Conservation (phyloP, 2,329 filamentous ascomycete genomes). For the Parafenestella ontariensis region DNA sequence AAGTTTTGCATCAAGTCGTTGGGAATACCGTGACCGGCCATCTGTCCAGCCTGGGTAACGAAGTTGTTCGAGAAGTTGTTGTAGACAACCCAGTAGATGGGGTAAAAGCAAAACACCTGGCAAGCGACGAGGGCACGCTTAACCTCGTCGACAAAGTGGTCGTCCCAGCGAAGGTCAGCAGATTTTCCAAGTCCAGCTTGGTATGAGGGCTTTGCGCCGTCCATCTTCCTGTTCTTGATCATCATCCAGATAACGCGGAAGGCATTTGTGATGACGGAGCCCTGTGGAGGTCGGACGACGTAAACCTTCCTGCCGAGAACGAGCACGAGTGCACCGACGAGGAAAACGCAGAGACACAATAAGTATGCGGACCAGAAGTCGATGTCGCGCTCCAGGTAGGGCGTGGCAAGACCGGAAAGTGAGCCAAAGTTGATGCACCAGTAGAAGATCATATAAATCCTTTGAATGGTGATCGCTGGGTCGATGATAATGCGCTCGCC, state of each 20-base stretch:
- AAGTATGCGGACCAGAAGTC: constrained; percentile 75
- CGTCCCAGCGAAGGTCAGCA: constrained; percentile 64
- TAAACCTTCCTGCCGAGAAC: constrained; percentile 48
- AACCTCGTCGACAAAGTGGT: constrained; percentile 75
- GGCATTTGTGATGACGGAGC: constrained; percentile 47
- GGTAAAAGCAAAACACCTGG: constrained; percentile 67
- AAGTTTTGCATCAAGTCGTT: constrained; percentile 59
- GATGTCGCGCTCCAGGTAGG: constrained; percentile 72
- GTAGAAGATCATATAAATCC: constrained; percentile 71
- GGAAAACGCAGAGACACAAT: constrained; percentile 70
- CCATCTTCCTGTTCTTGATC: constrained; percentile 61
- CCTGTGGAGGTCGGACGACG: constrained; percentile 49
- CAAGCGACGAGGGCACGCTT: constrained; percentile 72
- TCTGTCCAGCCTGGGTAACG: constrained; percentile 54
- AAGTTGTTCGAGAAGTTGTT: constrained; percentile 54
- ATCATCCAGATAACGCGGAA: constrained; percentile 68
- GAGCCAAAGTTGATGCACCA: constrained; percentile 75
- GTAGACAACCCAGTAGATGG: constrained; percentile 57
- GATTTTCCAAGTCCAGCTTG: constrained; percentile 61
- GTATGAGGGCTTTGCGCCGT: constrained; percentile 72
- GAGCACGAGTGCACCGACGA: constrained; percentile 65
- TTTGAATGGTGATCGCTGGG: constrained; percentile 56
- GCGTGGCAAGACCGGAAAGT: constrained; percentile 71
- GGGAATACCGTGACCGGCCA: constrained; percentile 54
- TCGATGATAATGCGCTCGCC: constrained; percentile 57